phyloP scores from a whole-genome alignment of 164 flowering plant species.

The Magnolia kwangsiensis region DNA sequence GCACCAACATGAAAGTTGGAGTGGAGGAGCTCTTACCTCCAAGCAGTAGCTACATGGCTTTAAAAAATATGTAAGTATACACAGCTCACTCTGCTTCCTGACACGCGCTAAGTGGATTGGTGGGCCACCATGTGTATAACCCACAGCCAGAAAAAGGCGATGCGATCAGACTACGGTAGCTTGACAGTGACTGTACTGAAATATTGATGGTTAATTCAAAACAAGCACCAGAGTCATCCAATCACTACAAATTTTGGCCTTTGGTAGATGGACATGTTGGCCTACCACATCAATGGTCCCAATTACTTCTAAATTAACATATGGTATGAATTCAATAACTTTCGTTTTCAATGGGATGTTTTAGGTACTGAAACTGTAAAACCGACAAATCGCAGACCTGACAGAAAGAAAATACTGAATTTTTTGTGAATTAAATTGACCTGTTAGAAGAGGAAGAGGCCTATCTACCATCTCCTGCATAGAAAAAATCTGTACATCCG shows the following conservation, averaged over 20 bases:
- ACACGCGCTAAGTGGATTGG: background rate
- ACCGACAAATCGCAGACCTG: background rate
- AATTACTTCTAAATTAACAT: background rate
- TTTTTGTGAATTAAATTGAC: background rate
- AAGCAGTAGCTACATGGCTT: conserved; percentile 9
- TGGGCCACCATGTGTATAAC: background rate
- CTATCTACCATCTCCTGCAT: background rate
- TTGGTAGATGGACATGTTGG: too few species aligned
- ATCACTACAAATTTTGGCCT: too few species aligned
- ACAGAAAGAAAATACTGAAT: conserved; percentile 1
- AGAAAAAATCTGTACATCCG: background rate
- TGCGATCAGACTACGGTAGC: background rate
- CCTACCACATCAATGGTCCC: background rate
- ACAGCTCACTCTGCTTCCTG: background rate
- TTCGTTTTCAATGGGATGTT: background rate
- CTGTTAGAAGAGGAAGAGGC: background rate
- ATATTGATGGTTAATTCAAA: too few species aligned
- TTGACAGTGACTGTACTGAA: too few species aligned
- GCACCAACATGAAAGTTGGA: conserved; percentile 36
- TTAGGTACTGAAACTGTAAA: conserved; percentile 7
- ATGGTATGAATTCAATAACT: background rate
- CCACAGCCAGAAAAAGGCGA: background rate
- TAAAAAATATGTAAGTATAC: conserved; percentile 16
- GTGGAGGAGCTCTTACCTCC: conserved; percentile 27
- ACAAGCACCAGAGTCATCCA: too few species aligned